phyloP scores from a whole-genome alignment of 176 grass and related monocot genomes.

The Phoenix dactylifera region DNA sequence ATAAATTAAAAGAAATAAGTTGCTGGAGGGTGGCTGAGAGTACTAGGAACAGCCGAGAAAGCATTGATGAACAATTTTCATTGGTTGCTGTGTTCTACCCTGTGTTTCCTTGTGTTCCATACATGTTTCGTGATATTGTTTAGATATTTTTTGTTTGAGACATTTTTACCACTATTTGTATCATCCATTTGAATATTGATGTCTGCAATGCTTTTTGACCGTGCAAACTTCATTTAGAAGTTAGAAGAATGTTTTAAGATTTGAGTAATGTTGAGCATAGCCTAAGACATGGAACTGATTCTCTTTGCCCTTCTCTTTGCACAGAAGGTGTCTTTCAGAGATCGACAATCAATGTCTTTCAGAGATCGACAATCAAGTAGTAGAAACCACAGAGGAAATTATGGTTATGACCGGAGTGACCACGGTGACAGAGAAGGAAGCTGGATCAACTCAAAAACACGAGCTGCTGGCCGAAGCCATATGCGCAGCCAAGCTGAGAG shows the following conservation, averaged over 20 bases:
- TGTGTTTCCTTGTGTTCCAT: no score
- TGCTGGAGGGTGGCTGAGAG: no score
- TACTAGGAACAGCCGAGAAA: no score
- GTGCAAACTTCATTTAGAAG: no score
- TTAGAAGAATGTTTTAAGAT: no score
- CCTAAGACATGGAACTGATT: constrained; percentile 21
- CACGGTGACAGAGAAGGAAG: constrained; percentile 62
- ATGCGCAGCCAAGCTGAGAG: constrained; percentile 55
- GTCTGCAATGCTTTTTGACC: constrained; percentile 6
- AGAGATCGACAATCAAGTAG: constrained; percentile 45
- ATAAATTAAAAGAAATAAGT: no score
- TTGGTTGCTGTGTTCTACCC: no score
- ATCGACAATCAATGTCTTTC: constrained; percentile 42
- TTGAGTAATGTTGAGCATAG: no score
- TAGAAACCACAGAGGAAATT: constrained; percentile 72
- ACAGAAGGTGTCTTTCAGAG: constrained; percentile 59
- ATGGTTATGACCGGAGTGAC: constrained; percentile 44
- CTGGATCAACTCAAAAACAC: constrained; percentile 54
- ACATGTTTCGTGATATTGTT: no score
- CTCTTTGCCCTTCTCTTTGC: constrained; percentile 10
- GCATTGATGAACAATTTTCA: no score
- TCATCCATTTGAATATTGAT: constrained; percentile 14
- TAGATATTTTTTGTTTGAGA: neutral
- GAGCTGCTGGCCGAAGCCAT: constrained; percentile 38
- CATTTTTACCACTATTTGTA: neutral